Percentiles rank a stretch among this genome's conserved stretches.
Evolutionary conservation across 176 grass and related monocot species (phyloP).

Genomic region (Tillandsia fasciculata): DNA sequence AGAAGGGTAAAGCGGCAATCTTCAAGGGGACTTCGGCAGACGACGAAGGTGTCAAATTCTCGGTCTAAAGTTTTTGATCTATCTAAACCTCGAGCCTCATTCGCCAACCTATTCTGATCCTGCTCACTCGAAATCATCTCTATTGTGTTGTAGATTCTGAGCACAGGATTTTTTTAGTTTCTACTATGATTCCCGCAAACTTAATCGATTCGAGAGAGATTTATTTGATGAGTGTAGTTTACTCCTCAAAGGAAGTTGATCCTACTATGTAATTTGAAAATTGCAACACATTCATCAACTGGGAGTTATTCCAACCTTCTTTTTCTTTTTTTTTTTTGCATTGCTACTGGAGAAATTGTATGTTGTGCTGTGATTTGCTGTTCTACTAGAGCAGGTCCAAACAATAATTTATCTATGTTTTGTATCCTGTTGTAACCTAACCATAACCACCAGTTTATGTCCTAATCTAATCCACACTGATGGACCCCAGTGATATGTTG

Average conservation of each 20-base stretch:
- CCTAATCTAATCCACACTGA: too few species aligned
- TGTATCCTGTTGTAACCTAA: too few species aligned
- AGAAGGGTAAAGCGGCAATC: conserved; percentile 79
- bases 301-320: too few species aligned
- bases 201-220: neutral
- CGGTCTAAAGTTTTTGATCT: conserved; percentile 25
- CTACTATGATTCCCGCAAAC: neutral
- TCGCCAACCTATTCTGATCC: neutral
- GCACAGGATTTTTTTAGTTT: neutral
- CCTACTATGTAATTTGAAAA: neutral
- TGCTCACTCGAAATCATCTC: neutral
- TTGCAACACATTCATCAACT: too few species aligned
- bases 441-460: too few species aligned
- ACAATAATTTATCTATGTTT: too few species aligned
- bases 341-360: too few species aligned
- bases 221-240: neutral
- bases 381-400: too few species aligned
- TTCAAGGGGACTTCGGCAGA: conserved; percentile 86
- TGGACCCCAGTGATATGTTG: too few species aligned
- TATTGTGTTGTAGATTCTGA: neutral
- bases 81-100: neutral
- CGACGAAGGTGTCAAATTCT: conserved; percentile 90
- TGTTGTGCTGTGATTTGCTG: too few species aligned
- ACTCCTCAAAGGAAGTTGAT: neutral
- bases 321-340: too few species aligned